A percentile compares a stretch with the other conserved stretches of the same genome.
phyloP scores from a whole-genome alignment of 1,284 basidiomycete genomes.

The Rhodofomes roseus region DNA sequence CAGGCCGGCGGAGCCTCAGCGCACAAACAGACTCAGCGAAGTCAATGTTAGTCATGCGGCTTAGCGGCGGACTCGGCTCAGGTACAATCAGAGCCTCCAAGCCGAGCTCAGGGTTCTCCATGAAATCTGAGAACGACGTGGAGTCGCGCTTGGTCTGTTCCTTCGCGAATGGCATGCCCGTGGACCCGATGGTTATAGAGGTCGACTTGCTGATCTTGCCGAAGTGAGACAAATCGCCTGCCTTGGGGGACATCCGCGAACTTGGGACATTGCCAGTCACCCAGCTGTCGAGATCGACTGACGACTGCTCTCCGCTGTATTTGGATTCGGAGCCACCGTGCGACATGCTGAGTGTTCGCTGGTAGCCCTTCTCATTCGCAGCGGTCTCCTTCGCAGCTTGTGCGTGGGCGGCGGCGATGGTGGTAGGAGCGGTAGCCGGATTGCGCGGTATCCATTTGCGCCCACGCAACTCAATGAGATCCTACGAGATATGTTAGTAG shows the following conservation, averaged over 20 bases:
- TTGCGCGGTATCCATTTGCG: slow-evolving; percentile 80
- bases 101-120: slow-evolving; percentile 51
- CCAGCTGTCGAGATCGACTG: slow-evolving; percentile 79
- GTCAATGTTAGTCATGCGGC: slow-evolving; percentile 49
- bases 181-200: slow-evolving; percentile 70
- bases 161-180: slow-evolving; percentile 66
- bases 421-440: slow-evolving; percentile 76
- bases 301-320: slow-evolving; percentile 58
- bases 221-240: slow-evolving; percentile 83
- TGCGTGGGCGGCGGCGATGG: slow-evolving; percentile 86
- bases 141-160: slow-evolving; percentile 55
- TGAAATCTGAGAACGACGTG: slow-evolving; percentile 73
- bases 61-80: slow-evolving; percentile 40
- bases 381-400: slow-evolving; percentile 55
- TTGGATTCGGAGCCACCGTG: slow-evolving; percentile 86
- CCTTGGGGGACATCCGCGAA: slow-evolving; percentile 68
- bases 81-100: slow-evolving; percentile 41
- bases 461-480: slow-evolving; percentile 82
- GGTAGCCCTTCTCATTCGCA: slow-evolving; percentile 56
- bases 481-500: slow-evolving; percentile 13
- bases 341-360: slow-evolving; percentile 52
- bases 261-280: slow-evolving; percentile 56
- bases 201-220: slow-evolving; percentile 74
- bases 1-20: slow-evolving; percentile 37
- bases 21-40: slow-evolving; percentile 32